Percentiles rank a stretch among this genome's conserved stretches.
phyloP scores from a whole-genome alignment of 768 basidiomycete genomes.

The Suillus alpinus region DNA sequence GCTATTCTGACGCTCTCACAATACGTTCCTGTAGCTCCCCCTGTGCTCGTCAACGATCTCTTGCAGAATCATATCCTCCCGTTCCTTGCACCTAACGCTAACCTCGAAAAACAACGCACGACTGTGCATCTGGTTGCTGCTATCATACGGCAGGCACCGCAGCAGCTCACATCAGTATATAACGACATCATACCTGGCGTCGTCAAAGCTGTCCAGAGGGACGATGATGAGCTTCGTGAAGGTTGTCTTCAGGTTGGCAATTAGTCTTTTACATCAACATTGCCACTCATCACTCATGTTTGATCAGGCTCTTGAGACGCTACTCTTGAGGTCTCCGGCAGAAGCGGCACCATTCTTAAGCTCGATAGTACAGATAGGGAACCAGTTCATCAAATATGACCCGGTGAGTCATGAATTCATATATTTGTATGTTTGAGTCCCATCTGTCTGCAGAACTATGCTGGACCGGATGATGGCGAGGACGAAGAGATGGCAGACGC shows the following conservation, averaged over 20 bases:
- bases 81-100: constrained; percentile 49
- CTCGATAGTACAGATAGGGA: constrained; percentile 67
- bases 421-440: background rate
- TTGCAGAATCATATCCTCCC: constrained; percentile 59
- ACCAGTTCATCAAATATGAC: constrained; percentile 86
- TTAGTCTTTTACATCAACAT: background rate
- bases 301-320: constrained; percentile 74
- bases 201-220: constrained; percentile 62
- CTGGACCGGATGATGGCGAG: constrained; percentile 65
- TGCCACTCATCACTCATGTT: constrained; percentile 15
- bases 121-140: constrained; percentile 79
- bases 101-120: constrained; percentile 70
- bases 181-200: constrained; percentile 67
- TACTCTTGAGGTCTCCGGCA: constrained; percentile 79
- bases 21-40: constrained; percentile 71
- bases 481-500: constrained; percentile 59
- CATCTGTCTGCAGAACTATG: constrained; percentile 62
- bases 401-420: constrained; percentile 49
- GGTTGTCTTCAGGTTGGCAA: constrained; percentile 65
- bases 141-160: constrained; percentile 71
- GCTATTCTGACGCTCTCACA: constrained; percentile 85
- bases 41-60: constrained; percentile 59
- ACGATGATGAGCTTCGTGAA: constrained; percentile 85
- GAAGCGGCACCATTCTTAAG: constrained; percentile 75
- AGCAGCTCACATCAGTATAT: constrained; percentile 60